A percentile compares a stretch with the other conserved stretches of the same genome.
Conservation (phyloP, 345 rosid species). For the Eucalyptus shirleyi region DNA sequence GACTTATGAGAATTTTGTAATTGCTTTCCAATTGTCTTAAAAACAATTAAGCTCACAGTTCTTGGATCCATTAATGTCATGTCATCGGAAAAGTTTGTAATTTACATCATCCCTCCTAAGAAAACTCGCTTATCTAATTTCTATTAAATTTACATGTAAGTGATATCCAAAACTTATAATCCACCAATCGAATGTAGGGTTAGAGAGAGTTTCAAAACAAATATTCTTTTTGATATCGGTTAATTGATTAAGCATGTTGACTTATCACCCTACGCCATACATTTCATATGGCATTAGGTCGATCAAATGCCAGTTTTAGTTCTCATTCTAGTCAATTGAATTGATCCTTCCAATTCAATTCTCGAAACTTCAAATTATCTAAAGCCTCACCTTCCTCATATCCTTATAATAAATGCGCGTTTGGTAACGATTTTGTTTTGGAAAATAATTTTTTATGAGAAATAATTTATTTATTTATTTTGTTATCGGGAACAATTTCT, state of each 20-base stretch:
- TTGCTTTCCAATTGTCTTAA: too few species aligned
- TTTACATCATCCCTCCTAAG: too few species aligned
- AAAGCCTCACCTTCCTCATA: neutral
- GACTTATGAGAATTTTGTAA: too few species aligned
- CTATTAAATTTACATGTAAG: neutral
- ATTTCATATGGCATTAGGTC: neutral
- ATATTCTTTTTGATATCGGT: too few species aligned
- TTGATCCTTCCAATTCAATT: neutral
- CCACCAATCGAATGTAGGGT: neutral
- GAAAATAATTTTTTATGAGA: too few species aligned
- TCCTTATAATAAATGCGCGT: fast-evolving
- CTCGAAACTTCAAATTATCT: neutral
- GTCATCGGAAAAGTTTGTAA: too few species aligned
- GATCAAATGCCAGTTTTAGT: neutral
- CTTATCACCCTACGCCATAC: too few species aligned
- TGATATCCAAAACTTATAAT: neutral
- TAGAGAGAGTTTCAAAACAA: neutral
- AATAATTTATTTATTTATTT: too few species aligned
- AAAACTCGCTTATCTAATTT: too few species aligned
- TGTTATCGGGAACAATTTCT: fast-evolving
- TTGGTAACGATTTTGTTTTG: fast-evolving
- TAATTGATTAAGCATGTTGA: too few species aligned
- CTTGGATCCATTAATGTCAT: too few species aligned
- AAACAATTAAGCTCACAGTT: too few species aligned
- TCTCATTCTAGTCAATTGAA: neutral